These are phyloP conservation scores for Huntiella abstrusa DNA, from an alignment of 2,329 filamentous ascomycete species.

Conservation along the genomic window DNA sequence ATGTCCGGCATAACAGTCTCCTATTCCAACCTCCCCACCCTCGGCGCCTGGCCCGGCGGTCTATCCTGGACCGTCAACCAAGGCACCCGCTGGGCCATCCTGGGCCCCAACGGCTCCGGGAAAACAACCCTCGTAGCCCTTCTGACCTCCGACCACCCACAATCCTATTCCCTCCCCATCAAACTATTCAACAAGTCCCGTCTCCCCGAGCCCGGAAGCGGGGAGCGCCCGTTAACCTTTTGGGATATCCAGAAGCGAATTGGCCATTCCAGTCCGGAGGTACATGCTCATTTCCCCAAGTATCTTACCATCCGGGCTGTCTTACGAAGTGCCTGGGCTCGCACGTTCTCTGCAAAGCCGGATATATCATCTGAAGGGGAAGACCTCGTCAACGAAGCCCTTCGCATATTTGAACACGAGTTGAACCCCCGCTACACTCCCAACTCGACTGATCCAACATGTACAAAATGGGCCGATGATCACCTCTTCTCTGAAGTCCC, in stretches of 20 bases:
- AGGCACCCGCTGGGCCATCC: slow-evolving; percentile 78
- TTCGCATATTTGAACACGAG: slow-evolving; percentile 63
- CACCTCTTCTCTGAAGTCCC: slow-evolving; percentile 53
- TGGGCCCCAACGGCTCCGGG: slow-evolving; percentile 84
- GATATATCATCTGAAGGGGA: slow-evolving; percentile 38
- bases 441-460: slow-evolving; percentile 11
- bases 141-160: slow-evolving; percentile 88
- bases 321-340: slow-evolving; percentile 74
- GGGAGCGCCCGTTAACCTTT: slow-evolving; percentile 48
- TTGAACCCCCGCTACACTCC: slow-evolving; percentile 35
- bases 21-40: slow-evolving; percentile 58
- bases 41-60: slow-evolving; percentile 65
- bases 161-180: slow-evolving; percentile 78
- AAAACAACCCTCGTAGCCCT: slow-evolving; percentile 90
- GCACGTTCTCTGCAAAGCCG: slow-evolving; percentile 61
- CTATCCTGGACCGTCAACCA: slow-evolving; percentile 67
- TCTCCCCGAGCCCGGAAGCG: slow-evolving; percentile 51
- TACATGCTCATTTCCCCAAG: slow-evolving; percentile 81
- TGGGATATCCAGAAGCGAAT: slow-evolving; percentile 84
- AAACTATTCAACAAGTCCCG: slow-evolving; percentile 68
- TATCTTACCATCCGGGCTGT: slow-evolving; percentile 53
- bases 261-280: slow-evolving; percentile 84
- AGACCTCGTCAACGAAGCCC: slow-evolving; percentile 44
- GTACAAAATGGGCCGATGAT: slow-evolving; percentile 41
- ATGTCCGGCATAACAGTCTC: slow-evolving; percentile 71